Percentiles rank a stretch among this genome's conserved stretches.
phyloP scores from a whole-genome alignment of 1,139 yeast genomes.

The Kurtzmaniella quercitrusa region DNA sequence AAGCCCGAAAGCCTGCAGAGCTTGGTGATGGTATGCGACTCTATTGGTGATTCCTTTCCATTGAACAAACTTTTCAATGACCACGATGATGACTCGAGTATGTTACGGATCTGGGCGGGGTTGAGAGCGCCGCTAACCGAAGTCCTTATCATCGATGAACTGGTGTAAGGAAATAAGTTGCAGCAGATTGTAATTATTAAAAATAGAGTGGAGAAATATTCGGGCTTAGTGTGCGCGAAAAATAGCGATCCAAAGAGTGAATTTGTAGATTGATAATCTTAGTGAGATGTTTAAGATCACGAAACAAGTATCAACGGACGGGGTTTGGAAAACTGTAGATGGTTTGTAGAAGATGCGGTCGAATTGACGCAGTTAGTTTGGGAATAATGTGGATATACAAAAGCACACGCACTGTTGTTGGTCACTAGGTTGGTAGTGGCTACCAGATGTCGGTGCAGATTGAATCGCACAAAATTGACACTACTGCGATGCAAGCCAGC shows the following conservation, averaged over 20 bases:
- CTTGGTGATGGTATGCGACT: conserved; percentile 17
- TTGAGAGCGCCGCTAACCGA: neutral
- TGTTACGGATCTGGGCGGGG: conserved; percentile 3
- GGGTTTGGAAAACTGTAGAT: too few species aligned
- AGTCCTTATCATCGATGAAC: neutral
- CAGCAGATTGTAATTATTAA: too few species aligned
- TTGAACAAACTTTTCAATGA: conserved; percentile 21
- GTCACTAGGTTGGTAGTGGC: neutral
- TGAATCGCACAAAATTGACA: neutral
- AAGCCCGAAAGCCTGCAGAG: conserved; percentile 47
- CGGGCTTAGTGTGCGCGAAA: too few species aligned
- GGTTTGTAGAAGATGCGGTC: too few species aligned
- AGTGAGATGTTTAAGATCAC: too few species aligned
- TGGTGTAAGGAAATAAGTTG: neutral
- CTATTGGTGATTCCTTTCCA: conserved; percentile 7
- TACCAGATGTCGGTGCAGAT: neutral
- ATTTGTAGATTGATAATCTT: too few species aligned
- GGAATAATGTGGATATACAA: too few species aligned
- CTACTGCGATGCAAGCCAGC: neutral
- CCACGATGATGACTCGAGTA: conserved; percentile 26
- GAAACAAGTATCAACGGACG: too few species aligned
- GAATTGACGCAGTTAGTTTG: too few species aligned
- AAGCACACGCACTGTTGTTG: too few species aligned
- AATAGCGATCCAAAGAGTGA: too few species aligned
- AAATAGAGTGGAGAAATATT: too few species aligned